These are phyloP conservation scores for Cladosporium cucumerinum DNA, from an alignment of 2,329 filamentous ascomycete genomes.

Conservation along the genomic window DNA sequence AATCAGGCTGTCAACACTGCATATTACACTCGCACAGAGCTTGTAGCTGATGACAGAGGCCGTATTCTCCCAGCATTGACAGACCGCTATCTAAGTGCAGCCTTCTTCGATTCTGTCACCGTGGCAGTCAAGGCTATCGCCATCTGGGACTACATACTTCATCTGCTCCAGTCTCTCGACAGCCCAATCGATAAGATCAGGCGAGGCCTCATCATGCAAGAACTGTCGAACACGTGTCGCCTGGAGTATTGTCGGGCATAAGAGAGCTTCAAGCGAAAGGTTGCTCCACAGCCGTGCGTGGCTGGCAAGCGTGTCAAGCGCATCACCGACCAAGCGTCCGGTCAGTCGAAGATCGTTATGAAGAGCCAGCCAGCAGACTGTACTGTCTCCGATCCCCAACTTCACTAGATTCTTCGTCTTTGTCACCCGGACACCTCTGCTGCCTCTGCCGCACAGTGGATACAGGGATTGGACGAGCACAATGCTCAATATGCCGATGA, in stretches of 20 bases:
- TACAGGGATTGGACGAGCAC: conserved; percentile 22
- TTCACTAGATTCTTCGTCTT: conserved; percentile 20
- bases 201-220: conserved; percentile 15
- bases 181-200: conserved; percentile 15
- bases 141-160: conserved; percentile 20
- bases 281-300: conserved; percentile 1
- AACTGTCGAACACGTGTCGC: conserved; percentile 20
- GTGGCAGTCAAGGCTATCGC: conserved; percentile 19
- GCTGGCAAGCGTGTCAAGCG: conserved; percentile 18
- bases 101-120: conserved; percentile 19
- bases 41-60: conserved; percentile 18
- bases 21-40: conserved; percentile 14
- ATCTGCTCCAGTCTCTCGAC: conserved; percentile 11
- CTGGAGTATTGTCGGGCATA: conserved; percentile 20
- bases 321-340: background rate
- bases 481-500: conserved; percentile 17
- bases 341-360: conserved; percentile 13
- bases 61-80: conserved; percentile 15
- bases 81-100: conserved; percentile 17
- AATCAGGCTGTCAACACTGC: conserved; percentile 18
- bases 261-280: conserved; percentile 17
- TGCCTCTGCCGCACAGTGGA: conserved; percentile 17
- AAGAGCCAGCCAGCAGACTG: conserved; percentile 19
- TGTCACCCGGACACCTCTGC: conserved; percentile 19
- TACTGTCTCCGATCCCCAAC: conserved; percentile 18